Evolutionary conservation across 2,329 filamentous ascomycete genomes (phyloP).

Genomic region (Hirsutella minnesotensis): DNA sequence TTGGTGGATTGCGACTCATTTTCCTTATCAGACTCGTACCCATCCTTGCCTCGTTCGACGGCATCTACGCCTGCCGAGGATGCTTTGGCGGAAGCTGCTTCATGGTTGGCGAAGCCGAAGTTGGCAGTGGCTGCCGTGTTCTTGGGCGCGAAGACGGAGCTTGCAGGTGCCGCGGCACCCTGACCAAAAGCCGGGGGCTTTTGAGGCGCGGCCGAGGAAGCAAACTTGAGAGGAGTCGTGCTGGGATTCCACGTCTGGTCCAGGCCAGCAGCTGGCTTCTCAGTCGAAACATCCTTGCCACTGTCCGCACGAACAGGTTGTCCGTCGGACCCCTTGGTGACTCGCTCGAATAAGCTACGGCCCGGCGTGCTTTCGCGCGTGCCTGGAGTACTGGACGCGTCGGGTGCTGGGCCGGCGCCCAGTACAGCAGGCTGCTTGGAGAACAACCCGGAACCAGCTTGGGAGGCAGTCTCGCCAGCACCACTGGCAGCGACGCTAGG

Average conservation of each 20-base stretch:
- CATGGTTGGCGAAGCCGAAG: conserved; percentile 23
- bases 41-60: conserved; percentile 19
- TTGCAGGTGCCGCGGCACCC: conserved; percentile 14
- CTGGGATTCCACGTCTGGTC: conserved; percentile 32
- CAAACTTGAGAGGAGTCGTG: conserved; percentile 44
- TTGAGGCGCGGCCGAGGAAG: conserved; percentile 18
- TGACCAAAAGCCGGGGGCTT: conserved; percentile 20
- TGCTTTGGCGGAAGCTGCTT: conserved; percentile 15
- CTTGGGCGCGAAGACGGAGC: conserved; percentile 25
- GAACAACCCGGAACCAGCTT: conserved; percentile 14
- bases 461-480: conserved; percentile 26
- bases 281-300: conserved; percentile 10
- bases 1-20: conserved; percentile 25
- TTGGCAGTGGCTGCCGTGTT: conserved; percentile 19
- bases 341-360: conserved; percentile 43
- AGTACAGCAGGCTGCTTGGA: conserved; percentile 18
- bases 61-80: conserved; percentile 10
- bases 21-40: conserved; percentile 32
- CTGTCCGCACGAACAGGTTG: conserved; percentile 32
- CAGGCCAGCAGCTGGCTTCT: conserved; percentile 15
- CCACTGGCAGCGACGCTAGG: conserved; percentile 29
- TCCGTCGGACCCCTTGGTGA: conserved; percentile 37
- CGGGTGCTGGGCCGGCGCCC: conserved; percentile 9
- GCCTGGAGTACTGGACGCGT: conserved; percentile 24
- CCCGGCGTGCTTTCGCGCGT: conserved; percentile 33